Evolutionary conservation across 768 basidiomycete species (phyloP).

Genomic region (Calocybe indica): DNA sequence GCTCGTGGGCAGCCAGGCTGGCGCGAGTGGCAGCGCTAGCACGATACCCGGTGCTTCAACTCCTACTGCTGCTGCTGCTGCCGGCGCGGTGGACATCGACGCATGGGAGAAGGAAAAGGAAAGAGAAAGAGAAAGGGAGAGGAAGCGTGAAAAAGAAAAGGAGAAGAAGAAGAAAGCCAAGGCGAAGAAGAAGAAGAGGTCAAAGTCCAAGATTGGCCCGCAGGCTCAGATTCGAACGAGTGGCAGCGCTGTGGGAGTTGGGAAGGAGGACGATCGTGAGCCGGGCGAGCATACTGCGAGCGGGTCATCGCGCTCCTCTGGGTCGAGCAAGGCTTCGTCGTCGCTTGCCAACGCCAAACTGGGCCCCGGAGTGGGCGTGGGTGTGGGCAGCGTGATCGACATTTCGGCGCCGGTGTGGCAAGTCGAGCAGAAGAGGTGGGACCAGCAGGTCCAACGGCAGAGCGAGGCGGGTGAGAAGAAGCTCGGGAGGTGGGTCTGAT

Average conservation of each 20-base stretch:
- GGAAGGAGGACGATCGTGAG: too few relatives aligned
- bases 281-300: not conserved
- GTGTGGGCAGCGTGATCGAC: slow-evolving; percentile 11
- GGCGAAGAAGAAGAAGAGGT: not conserved
- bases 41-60: too few relatives aligned
- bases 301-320: not conserved
- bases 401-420: slow-evolving; percentile 6
- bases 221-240: too few relatives aligned
- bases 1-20: too few relatives aligned
- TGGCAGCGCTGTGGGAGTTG: too few relatives aligned
- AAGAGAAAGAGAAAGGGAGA: not conserved
- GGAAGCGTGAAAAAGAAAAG: not conserved
- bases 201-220: not conserved
- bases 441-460: not conserved
- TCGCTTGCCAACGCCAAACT: not conserved
- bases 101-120: not conserved
- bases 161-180: not conserved
- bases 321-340: not conserved
- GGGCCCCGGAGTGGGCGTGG: not conserved
- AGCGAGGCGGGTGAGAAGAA: not conserved
- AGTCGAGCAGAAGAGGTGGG: not conserved
- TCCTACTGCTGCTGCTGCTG: not conserved
- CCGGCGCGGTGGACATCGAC: not conserved
- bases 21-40: too few relatives aligned
- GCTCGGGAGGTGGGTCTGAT: not conserved